Evolutionary conservation across 2,329 filamentous ascomycete genomes (phyloP).

Genomic region (Didymella keratinophila): DNA sequence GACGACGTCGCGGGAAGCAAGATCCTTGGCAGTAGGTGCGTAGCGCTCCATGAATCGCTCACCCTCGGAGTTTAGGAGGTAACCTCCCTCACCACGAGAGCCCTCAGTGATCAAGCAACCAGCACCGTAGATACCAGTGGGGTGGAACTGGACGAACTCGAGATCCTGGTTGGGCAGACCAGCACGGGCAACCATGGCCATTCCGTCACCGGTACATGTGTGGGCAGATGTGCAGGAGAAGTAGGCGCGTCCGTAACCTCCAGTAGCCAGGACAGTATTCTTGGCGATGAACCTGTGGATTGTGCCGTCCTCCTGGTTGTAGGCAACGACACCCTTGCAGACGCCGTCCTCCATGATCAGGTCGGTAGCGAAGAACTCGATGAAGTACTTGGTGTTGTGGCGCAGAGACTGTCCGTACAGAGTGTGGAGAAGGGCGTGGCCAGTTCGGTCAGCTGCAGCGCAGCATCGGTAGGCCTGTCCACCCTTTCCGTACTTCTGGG

Average conservation of each 20-base stretch:
- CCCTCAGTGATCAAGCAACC: constrained; percentile 96
- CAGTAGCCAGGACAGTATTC: constrained; percentile 95
- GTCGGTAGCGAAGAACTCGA: constrained; percentile 97
- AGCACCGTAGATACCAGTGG: constrained; percentile 97
- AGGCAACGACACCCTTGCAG: constrained; percentile 95
- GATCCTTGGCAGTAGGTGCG: constrained; percentile 95
- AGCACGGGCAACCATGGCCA: constrained; percentile 98
- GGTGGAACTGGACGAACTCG: constrained; percentile 99
- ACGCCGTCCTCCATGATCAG: constrained; percentile 97
- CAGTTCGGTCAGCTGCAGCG: constrained; percentile 94
- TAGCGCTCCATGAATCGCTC: constrained; percentile 99
- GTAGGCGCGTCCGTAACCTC: constrained; percentile 97
- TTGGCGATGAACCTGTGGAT: constrained; percentile 96
- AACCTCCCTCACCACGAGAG: constrained; percentile 96
- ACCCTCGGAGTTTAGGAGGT: constrained; percentile 95
- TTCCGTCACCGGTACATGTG: constrained; percentile 98
- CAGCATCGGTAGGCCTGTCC: constrained; percentile 98
- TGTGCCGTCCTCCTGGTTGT: constrained; percentile 98
- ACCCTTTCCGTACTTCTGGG: constrained; percentile 92
- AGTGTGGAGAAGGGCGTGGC: constrained; percentile 96
- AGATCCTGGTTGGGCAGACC: constrained; percentile 99
- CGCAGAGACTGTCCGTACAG: constrained; percentile 96
- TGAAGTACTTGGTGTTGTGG: constrained; percentile 99
- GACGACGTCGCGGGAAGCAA: constrained; percentile 94
- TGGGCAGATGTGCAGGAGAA: constrained; percentile 98